Conservation (phyloP, 139 green algal genomes). For the Haematococcus sp. region DNA sequence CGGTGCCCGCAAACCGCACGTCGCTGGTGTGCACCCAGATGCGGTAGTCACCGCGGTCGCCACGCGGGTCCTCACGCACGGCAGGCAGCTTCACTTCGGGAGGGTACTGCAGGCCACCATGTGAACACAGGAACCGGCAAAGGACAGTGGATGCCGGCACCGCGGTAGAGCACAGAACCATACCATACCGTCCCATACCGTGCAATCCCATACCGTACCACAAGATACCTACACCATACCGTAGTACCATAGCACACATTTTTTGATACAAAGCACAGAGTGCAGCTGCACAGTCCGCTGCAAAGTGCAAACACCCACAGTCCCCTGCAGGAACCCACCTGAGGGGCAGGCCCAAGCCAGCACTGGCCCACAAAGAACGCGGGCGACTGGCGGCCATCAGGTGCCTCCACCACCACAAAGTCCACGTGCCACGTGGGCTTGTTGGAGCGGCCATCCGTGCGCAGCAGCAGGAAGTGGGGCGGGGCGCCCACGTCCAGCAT, state of each 20-base stretch:
- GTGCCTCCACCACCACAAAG: constrained; percentile 6
- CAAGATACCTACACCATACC: no score
- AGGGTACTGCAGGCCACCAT: neutral
- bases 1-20: neutral
- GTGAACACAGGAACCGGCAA: no score
- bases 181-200: no score
- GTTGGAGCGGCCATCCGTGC: constrained; percentile 18
- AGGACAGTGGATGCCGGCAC: no score
- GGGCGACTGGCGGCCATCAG: neutral
- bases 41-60: constrained; percentile 1
- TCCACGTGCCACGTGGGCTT: constrained; percentile 45
- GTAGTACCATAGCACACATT: no score
- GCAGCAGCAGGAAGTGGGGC: constrained; percentile 29
- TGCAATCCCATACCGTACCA: no score
- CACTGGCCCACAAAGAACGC: constrained; percentile 4
- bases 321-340: no score
- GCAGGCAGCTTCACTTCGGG: constrained; percentile 8
- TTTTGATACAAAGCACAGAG: no score
- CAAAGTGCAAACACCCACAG: no score
- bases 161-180: no score
- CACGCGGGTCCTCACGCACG: neutral
- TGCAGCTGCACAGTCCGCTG: no score
- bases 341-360: neutral
- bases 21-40: constrained; percentile 17
- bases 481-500: constrained; percentile 36